Evolutionary conservation across 2,329 filamentous ascomycete species (phyloP).

Genomic region (Calonectria hawksworthii): DNA sequence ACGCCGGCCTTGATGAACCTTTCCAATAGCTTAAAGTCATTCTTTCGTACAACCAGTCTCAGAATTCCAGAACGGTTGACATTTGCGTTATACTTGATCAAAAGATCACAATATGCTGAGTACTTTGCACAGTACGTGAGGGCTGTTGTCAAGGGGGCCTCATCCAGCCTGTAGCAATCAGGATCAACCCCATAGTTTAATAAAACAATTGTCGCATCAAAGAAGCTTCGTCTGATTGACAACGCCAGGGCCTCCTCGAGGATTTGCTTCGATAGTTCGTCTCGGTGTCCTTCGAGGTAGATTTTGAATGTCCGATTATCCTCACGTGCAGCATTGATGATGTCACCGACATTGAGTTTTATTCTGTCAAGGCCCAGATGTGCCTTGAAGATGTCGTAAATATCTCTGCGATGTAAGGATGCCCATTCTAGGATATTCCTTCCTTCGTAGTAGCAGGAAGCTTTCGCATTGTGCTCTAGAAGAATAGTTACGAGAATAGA

Average conservation of each 20-base stretch:
- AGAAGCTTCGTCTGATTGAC: not conserved
- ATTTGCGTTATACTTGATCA: not conserved
- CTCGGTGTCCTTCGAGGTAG: not conserved
- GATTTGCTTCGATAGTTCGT: not conserved
- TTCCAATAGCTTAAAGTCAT: not conserved
- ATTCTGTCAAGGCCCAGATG: not conserved
- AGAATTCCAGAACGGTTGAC: not conserved
- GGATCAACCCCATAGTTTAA: not conserved
- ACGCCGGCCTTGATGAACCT: not conserved
- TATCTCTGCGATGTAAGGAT: not conserved
- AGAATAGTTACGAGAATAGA: not conserved
- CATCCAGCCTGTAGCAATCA: not conserved
- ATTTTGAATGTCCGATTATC: not conserved
- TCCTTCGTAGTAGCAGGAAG: not conserved
- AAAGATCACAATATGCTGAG: not conserved
- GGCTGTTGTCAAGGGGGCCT: not conserved
- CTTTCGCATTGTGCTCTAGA: not conserved
- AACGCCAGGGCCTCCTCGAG: not conserved
- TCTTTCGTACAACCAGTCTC: not conserved
- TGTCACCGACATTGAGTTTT: not conserved
- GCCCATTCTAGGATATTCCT: not conserved
- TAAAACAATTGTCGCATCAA: not conserved
- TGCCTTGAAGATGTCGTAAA: not conserved
- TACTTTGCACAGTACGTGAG: not conserved
- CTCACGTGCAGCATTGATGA: not conserved